A percentile compares a stretch with the other conserved stretches of the same genome.
phyloP scores from a whole-genome alignment of 2,329 filamentous ascomycete species.

The Lecanicillium sp. region DNA sequence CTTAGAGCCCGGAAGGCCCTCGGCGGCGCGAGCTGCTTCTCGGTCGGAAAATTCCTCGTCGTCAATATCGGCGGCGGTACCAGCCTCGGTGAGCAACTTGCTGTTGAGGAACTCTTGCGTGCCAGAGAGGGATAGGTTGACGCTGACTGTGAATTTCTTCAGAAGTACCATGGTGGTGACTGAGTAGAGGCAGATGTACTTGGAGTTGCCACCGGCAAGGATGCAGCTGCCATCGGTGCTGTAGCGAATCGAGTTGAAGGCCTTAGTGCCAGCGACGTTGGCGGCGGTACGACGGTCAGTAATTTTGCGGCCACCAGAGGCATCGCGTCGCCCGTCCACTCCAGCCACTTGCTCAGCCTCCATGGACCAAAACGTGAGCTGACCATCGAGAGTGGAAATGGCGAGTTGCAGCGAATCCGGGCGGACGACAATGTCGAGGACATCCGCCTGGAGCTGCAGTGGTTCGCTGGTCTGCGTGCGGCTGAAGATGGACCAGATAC shows the following conservation, averaged over 20 bases:
- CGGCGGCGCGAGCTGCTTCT: conserved; percentile 72
- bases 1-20: conserved; percentile 75
- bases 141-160: conserved; percentile 91
- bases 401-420: conserved; percentile 89
- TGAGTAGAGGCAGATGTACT: conserved; percentile 98
- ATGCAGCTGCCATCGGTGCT: conserved; percentile 89
- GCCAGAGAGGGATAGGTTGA: conserved; percentile 91
- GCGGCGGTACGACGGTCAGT: conserved; percentile 86
- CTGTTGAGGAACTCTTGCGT: conserved; percentile 98
- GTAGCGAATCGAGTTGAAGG: conserved; percentile 81
- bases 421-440: conserved; percentile 77
- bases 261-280: conserved; percentile 84
- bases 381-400: conserved; percentile 86
- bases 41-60: conserved; percentile 82
- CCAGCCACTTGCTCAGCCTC: conserved; percentile 82
- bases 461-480: conserved; percentile 93
- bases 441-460: conserved; percentile 84
- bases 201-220: conserved; percentile 90
- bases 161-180: conserved; percentile 83
- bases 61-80: conserved; percentile 77
- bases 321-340: conserved; percentile 84
- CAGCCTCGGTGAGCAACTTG: conserved; percentile 83
- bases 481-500: conserved; percentile 93
- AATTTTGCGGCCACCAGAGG: conserved; percentile 84
- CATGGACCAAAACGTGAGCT: conserved; percentile 91